Evolutionary conservation across 805 yeast genomes (phyloP).

Genomic region (Ogataea nitratoaversa): DNA sequence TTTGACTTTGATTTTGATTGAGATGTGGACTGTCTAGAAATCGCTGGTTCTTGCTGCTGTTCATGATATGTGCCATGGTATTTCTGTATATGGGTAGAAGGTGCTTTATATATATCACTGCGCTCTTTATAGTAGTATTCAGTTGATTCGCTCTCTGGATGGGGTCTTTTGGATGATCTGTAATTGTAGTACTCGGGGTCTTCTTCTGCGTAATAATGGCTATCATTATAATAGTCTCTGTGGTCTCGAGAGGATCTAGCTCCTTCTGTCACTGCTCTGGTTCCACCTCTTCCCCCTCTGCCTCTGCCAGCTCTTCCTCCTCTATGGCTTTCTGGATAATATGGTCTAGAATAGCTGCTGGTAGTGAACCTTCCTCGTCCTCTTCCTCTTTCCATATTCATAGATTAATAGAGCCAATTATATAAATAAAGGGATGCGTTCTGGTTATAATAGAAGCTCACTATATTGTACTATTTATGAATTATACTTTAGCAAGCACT

Average conservation of each 20-base stretch:
- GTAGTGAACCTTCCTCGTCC: slow-evolving; percentile 7
- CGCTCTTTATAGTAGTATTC: not conserved
- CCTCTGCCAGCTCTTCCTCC: not conserved
- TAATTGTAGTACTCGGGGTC: slow-evolving; percentile 9
- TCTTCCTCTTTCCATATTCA: slow-evolving; percentile 11
- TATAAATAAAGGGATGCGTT: no score
- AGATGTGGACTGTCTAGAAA: no score
- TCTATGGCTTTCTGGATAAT: not conserved
- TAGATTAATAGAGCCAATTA: no score
- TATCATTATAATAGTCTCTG: slow-evolving; percentile 4
- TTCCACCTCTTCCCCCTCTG: not conserved
- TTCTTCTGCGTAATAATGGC: slow-evolving; percentile 10
- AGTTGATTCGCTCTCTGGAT: not conserved
- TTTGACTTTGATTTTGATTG: no score
- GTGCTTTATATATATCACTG: not conserved
- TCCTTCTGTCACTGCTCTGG: no score
- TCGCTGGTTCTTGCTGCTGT: no score
- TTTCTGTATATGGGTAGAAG: not conserved
- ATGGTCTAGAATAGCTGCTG: slow-evolving; percentile 1
- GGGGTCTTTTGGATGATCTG: slow-evolving; percentile 8
- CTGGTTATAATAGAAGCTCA: no score
- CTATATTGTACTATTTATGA: no score
- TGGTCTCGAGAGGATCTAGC: slow-evolving; percentile 1
- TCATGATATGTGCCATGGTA: not conserved
- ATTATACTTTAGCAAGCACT: no score